A percentile compares a stretch with the other conserved stretches of the same genome.
phyloP scores from a whole-genome alignment of 257 asterid genomes.

The Euphrasia confusa region DNA sequence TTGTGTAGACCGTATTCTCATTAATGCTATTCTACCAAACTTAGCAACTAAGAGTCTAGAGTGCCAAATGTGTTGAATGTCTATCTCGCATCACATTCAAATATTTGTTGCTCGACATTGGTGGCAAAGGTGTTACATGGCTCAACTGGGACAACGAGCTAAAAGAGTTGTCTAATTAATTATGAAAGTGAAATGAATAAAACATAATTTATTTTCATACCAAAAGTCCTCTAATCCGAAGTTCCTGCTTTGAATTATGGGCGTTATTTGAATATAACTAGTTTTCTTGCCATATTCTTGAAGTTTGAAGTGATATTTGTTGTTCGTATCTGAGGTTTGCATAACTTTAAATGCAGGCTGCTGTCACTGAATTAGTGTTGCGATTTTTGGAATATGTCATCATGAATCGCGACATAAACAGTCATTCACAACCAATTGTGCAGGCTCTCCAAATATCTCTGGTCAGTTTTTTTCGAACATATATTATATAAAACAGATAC shows the following conservation, averaged over 20 bases:
- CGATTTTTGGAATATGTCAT: slow-evolving; percentile 62
- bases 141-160: neutral
- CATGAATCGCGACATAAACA: slow-evolving; percentile 53
- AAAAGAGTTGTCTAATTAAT: neutral
- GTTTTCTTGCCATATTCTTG: slow-evolving; percentile 7
- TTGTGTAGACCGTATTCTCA: slow-evolving; percentile 8
- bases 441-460: slow-evolving; percentile 83
- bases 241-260: neutral
- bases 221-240: neutral
- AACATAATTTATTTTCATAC: no score
- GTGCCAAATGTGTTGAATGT: no score
- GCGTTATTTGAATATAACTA: slow-evolving; percentile 4
- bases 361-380: slow-evolving; percentile 34
- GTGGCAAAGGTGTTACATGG: slow-evolving; percentile 6
- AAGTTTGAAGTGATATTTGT: slow-evolving; percentile 10
- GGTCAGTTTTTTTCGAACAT: slow-evolving; percentile 42
- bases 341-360: slow-evolving; percentile 52
- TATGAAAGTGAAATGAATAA: neutral
- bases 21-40: neutral
- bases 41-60: neutral
- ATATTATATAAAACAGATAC: neutral
- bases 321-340: neutral
- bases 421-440: slow-evolving; percentile 45
- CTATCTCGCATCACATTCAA: neutral
- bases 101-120: slow-evolving; percentile 7